Percentiles rank a stretch among this genome's conserved stretches.
These are phyloP conservation scores for Acanthamoeba rhysodes DNA, from an alignment of 208 protist species.

Conservation along the genomic window DNA sequence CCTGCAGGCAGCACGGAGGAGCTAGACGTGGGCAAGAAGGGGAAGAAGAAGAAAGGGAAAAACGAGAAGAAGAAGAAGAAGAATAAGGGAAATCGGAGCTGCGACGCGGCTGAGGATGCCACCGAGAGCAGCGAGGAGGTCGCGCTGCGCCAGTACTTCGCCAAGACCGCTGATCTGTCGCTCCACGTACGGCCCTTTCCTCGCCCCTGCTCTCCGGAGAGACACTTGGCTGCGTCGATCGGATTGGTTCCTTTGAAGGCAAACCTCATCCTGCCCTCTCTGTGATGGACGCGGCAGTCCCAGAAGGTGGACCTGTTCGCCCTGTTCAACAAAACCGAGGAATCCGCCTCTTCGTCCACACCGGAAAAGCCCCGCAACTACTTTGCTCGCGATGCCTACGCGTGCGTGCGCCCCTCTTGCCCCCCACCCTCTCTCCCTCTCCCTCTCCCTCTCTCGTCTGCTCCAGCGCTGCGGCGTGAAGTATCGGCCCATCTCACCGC, in stretches of 20 bases:
- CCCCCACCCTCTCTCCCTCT: background rate
- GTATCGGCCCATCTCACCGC: too few species aligned
- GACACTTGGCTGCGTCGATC: background rate
- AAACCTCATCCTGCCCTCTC: background rate
- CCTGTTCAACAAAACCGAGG: conserved; percentile 68
- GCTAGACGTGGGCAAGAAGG: background rate
- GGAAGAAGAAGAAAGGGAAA: conserved; percentile 36
- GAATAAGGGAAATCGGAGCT: background rate
- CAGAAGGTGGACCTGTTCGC: conserved; percentile 19
- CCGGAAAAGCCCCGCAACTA: conserved; percentile 43
- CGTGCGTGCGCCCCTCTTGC: background rate
- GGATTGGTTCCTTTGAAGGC: background rate
- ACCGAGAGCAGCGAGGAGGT: background rate
- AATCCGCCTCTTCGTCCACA: background rate
- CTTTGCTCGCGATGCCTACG: background rate
- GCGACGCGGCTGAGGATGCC: background rate
- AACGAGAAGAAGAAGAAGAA: background rate
- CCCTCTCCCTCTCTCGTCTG: background rate
- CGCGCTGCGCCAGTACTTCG: background rate
- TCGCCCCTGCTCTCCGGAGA: background rate
- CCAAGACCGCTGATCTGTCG: background rate
- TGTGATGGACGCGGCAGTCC: background rate
- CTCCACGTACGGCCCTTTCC: background rate
- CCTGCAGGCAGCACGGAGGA: background rate
- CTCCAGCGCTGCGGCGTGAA: background rate